Evolutionary conservation across 2,329 filamentous ascomycete genomes (phyloP), one percentile per base, ranked within the genome.

Genomic region (Metarhizium rileyi): DNA sequence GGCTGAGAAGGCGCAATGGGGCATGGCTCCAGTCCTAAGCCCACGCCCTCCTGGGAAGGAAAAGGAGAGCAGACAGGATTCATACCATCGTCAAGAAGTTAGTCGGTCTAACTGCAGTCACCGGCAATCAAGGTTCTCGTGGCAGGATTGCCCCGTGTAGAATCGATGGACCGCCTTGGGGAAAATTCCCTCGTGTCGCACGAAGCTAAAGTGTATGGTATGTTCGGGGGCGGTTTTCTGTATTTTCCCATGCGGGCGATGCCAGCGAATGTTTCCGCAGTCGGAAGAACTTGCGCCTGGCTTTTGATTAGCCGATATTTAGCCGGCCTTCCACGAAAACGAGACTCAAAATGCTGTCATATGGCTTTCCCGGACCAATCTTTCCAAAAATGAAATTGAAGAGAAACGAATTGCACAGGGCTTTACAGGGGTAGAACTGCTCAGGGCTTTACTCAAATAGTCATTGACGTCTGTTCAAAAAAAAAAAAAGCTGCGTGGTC

Each of bases 51-150:
- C 5, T 38, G 35, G 35, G 1, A 28, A 36, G 28, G 18, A 10
- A 35, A 20, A 43, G 40, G 48, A 54, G 49, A 53, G 27, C 38
- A 45, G 46, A 30, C 48, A 49, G 30, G 16, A 50, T 44, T 51
- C 55, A 50, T 63, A 64, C 62, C 62, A 65, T 65, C 59, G 50
- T 62, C 23, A 8, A 38, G 45, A 33, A 45, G 14, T 40, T 51
- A 50, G 49, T 18, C 46, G n/a, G 23, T 41, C 42, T 22, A 33
- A 20, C 30, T 18, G 25, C 28, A 43, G 18, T 44, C 43, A 26
- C 52, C 42, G 36, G 25, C 42, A n/a, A 26, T 33, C 14, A 28
- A n/a, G 47, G 23, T 45, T 48, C 35, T 40, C 14, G 28, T 18
- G 47, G 52, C 44, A 22, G 26, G 33, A 27, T 28, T 26, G 44